phyloP scores from a whole-genome alignment of 208 protist genomes.

The Crithidia mellificae region DNA sequence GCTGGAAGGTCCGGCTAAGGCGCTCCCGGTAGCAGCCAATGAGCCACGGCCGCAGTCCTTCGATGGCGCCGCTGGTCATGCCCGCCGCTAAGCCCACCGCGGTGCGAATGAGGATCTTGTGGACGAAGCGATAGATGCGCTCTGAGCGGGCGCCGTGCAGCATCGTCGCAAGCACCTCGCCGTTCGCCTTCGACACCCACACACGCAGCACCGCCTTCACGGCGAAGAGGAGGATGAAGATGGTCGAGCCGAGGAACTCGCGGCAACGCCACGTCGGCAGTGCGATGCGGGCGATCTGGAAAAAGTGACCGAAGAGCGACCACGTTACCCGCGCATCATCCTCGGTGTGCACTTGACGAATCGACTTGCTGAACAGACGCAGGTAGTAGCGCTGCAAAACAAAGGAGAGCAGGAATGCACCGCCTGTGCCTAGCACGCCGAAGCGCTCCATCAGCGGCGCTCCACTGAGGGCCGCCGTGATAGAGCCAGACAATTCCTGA shows the following conservation, averaged over 20 bases:
- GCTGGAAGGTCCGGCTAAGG: conserved; percentile 75
- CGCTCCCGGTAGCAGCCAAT: conserved; percentile 82
- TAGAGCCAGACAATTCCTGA: not conserved
- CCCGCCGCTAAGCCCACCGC: conserved; percentile 44
- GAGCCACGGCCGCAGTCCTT: conserved; percentile 78
- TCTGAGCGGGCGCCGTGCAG: conserved; percentile 47
- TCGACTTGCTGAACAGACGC: conserved; percentile 35
- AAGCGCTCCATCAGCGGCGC: conserved; percentile 16
- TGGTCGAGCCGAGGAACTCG: conserved; percentile 55
- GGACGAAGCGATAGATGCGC: conserved; percentile 55
- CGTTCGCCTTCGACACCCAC: conserved; percentile 61
- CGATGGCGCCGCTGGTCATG: conserved; percentile 65
- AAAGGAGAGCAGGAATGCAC: conserved; percentile 31
- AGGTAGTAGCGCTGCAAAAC: conserved; percentile 56
- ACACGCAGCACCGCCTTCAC: conserved; percentile 79
- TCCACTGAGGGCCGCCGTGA: conserved; percentile 13
- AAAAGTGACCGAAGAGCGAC: conserved; percentile 61
- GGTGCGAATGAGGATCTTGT: conserved; percentile 48
- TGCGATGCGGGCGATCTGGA: conserved; percentile 60
- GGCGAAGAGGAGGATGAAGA: conserved; percentile 84
- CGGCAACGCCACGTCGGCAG: conserved; percentile 76
- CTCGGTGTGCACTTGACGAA: conserved; percentile 51
- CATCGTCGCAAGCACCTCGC: conserved; percentile 69
- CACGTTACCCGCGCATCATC: conserved; percentile 63
- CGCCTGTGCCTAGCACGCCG: conserved; percentile 15